phyloP scores from a whole-genome alignment of 192 early-diverging fungal genomes.

The Rhizophagus sp. region DNA sequence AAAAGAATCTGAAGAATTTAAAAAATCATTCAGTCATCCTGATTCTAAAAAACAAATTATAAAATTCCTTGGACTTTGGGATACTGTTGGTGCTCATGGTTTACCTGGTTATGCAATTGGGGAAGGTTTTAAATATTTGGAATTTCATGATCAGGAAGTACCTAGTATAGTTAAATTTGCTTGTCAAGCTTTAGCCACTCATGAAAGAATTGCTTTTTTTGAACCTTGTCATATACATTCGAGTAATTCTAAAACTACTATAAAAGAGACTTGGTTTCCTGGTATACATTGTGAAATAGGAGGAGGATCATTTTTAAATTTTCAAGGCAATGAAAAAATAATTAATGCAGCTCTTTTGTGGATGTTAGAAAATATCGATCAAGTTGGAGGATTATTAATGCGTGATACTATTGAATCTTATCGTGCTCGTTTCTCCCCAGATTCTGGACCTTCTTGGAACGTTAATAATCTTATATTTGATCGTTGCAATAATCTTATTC shows the following conservation, averaged over 20 bases:
- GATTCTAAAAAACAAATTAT: constrained; percentile 2
- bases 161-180: constrained; percentile 23
- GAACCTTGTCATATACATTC: not conserved
- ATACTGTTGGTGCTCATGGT: constrained; percentile 9
- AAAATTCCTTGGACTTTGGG: constrained; percentile 34
- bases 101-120: too few species aligned
- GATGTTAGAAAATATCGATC: not conserved
- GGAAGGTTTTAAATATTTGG: too few species aligned
- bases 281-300: not conserved
- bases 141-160: too few species aligned
- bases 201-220: not conserved
- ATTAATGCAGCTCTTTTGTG: not conserved
- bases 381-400: not conserved
- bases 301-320: not conserved
- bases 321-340: not conserved
- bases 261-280: constrained; percentile 2
- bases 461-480: too few species aligned
- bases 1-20: not conserved
- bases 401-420: not conserved
- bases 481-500: not conserved
- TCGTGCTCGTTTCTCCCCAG: too few species aligned
- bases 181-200: not conserved
- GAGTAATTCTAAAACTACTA: not conserved
- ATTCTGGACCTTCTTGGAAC: too few species aligned
- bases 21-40: constrained; percentile 12